A percentile compares a stretch with the other conserved stretches of the same genome.
Conservation (phyloP, 345 rosid species). For the Gossypium ekmanianum region DNA sequence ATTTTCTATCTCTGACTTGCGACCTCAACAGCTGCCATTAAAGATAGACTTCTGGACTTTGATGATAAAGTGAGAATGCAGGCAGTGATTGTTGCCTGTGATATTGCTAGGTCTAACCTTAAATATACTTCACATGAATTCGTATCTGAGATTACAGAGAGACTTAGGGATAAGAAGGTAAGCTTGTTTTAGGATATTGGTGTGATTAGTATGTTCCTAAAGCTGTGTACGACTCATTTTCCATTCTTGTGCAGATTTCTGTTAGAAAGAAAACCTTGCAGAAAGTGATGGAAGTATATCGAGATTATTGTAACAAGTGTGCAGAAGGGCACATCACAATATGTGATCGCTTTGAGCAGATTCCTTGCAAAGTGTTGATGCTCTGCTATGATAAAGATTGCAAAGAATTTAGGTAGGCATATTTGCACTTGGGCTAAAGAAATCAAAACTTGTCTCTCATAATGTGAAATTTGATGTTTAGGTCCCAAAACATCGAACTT, state of each 20-base stretch:
- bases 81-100: conserved; percentile 75
- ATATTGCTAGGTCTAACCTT: conserved; percentile 57
- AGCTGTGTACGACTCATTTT: conserved; percentile 17
- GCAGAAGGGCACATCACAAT: conserved; percentile 55
- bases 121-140: conserved; percentile 47
- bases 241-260: conserved; percentile 48
- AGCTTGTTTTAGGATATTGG: not conserved
- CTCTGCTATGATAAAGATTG: conserved; percentile 76
- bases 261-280: conserved; percentile 81
- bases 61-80: conserved; percentile 80
- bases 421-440: conserved; percentile 16
- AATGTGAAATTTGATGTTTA: conserved; percentile 25
- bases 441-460: not conserved
- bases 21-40: conserved; percentile 61
- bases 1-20: conserved; percentile 21
- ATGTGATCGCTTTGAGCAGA: conserved; percentile 63
- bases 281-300: conserved; percentile 78
- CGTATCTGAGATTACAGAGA: conserved; percentile 62
- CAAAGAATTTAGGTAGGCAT: conserved; percentile 63
- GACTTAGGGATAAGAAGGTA: conserved; percentile 97
- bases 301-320: conserved; percentile 72
- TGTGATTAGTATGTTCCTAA: conserved; percentile 2
- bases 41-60: conserved; percentile 75
- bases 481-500: conserved; percentile 74
- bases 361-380: conserved; percentile 78